phyloP scores from a whole-genome alignment of 2,329 filamentous ascomycete species.

The Botrytis galanthina region DNA sequence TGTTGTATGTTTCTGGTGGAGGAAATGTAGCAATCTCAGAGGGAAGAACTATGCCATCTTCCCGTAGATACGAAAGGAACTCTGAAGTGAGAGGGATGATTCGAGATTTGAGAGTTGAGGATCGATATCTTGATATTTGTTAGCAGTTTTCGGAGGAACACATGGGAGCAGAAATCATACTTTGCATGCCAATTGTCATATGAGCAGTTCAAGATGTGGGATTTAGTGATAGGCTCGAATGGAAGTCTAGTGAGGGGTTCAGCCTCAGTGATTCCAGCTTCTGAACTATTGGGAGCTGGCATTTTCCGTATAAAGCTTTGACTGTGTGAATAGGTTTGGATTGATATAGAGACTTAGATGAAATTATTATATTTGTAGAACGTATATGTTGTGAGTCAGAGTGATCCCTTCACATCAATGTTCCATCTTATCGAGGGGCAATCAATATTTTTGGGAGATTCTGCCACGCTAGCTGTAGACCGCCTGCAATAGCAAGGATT shows the following conservation, averaged over 20 bases:
- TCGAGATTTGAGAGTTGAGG: constrained; percentile 79
- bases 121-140: constrained; percentile 60
- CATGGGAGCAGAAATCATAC: constrained; percentile 42
- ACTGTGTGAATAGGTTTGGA: neutral
- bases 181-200: constrained; percentile 89
- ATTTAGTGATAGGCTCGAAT: constrained; percentile 80
- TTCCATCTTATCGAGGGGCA: constrained; percentile 19
- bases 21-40: constrained; percentile 49
- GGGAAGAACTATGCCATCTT: constrained; percentile 88
- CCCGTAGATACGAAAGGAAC: constrained; percentile 83
- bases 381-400: constrained; percentile 4
- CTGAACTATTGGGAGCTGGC: constrained; percentile 31
- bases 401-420: neutral
- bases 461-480: constrained; percentile 26
- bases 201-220: constrained; percentile 91
- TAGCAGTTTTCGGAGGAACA: neutral
- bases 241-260: constrained; percentile 47
- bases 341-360: neutral
- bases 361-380: neutral
- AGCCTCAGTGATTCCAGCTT: constrained; percentile 22
- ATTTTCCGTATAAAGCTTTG: constrained; percentile 24
- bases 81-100: constrained; percentile 72
- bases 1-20: constrained; percentile 31
- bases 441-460: constrained; percentile 13
- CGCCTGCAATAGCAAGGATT: constrained; percentile 21